phyloP scores from a whole-genome alignment of 257 asterid species.

The Cinchona pubescens region DNA sequence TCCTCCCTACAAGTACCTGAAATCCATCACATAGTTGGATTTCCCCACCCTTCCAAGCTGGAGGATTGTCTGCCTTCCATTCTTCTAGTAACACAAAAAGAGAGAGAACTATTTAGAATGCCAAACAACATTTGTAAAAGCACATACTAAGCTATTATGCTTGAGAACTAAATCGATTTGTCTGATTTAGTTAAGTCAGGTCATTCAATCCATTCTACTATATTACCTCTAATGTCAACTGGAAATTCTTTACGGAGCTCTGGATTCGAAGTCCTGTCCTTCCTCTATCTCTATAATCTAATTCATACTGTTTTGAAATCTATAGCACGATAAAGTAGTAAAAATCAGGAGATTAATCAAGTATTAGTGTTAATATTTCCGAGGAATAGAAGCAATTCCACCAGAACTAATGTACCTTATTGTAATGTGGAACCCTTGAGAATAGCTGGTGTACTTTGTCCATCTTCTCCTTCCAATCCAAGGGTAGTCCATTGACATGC shows the following conservation, averaged over 20 bases:
- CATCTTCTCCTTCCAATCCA: conserved; percentile 63
- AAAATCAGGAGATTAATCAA: not conserved
- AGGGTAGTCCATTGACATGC: conserved; percentile 74
- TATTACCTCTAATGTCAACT: conserved; percentile 72
- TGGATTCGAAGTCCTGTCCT: conserved; percentile 66
- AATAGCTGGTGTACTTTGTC: conserved; percentile 72
- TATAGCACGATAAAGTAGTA: conserved; percentile 16
- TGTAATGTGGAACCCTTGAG: conserved; percentile 75
- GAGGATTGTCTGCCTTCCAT: conserved; percentile 85
- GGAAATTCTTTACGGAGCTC: conserved; percentile 91
- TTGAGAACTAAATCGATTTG: not conserved
- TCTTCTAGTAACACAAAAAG: conserved; percentile 40
- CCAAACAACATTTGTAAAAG: not conserved
- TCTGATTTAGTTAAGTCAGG: not conserved
- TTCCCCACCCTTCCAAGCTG: conserved; percentile 89
- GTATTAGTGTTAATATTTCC: not conserved
- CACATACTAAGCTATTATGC: not conserved
- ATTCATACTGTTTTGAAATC: conserved; percentile 67
- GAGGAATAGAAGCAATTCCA: not conserved
- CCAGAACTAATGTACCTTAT: conserved; percentile 39
- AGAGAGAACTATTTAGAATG: not conserved
- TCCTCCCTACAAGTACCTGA: conserved; percentile 43
- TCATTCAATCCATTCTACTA: not conserved
- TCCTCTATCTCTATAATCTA: conserved; percentile 84
- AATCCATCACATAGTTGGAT: conserved; percentile 84